A percentile compares a stretch with the other conserved stretches of the same genome.
Conservation (phyloP, 768 basidiomycete genomes). For the Tylopilus rubrobrunneus region DNA sequence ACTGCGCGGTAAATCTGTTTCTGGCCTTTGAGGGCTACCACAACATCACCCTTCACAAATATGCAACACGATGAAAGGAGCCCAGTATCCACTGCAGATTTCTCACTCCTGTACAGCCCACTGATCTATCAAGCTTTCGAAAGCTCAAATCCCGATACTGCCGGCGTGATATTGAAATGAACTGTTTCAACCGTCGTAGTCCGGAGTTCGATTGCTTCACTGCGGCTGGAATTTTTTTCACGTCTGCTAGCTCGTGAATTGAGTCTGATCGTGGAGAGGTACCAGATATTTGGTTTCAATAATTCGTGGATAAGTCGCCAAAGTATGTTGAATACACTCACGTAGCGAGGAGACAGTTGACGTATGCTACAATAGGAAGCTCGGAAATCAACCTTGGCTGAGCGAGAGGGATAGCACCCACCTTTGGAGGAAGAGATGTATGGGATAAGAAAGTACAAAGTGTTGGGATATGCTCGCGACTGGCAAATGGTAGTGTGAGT, state of each 20-base stretch:
- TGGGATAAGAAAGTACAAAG: not conserved
- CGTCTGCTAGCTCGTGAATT: constrained; percentile 1
- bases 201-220: not conserved
- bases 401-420: not conserved
- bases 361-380: not conserved
- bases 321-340: not conserved
- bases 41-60: no score
- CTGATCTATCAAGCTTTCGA: not conserved
- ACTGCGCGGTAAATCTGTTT: no score
- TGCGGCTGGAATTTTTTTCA: not conserved
- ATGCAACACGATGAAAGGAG: no score
- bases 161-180: not conserved
- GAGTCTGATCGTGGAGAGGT: not conserved
- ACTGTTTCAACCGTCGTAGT: not conserved
- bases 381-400: not conserved
- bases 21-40: no score
- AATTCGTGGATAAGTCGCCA: not conserved
- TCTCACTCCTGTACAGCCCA: not conserved
- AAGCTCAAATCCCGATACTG: not conserved
- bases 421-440: constrained; percentile 5
- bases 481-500: not conserved
- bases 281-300: not conserved
- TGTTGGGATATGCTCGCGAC: not conserved
- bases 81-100: no score
- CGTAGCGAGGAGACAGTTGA: constrained; percentile 1